These are phyloP conservation scores for Pulveroboletus sp. DNA, from an alignment of 768 basidiomycete genomes.

Conservation along the genomic window DNA sequence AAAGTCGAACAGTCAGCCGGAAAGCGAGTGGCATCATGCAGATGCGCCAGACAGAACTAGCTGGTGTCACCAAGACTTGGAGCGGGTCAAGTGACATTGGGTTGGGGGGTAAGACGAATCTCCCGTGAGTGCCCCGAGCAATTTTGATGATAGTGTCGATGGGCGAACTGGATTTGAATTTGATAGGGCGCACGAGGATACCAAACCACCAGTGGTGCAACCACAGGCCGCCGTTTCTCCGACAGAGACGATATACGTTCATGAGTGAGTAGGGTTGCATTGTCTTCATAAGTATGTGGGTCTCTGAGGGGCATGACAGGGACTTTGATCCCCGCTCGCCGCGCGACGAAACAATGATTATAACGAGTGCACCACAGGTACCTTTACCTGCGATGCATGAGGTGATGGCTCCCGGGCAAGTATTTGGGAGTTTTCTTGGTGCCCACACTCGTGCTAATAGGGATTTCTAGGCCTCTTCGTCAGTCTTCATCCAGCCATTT, in stretches of 20 bases:
- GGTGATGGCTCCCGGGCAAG: slow-evolving; percentile 26
- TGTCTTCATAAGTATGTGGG: not conserved
- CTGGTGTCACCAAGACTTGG: slow-evolving; percentile 32
- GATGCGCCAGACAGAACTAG: slow-evolving; percentile 26
- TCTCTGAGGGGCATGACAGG: slow-evolving; percentile 7
- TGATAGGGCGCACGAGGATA: slow-evolving; percentile 23
- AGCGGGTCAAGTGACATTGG: slow-evolving; percentile 24
- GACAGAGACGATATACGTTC: slow-evolving; percentile 27
- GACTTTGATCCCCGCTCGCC: slow-evolving; percentile 29
- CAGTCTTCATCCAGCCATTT: slow-evolving; percentile 15
- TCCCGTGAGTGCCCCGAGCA: slow-evolving; percentile 15
- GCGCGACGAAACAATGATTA: slow-evolving; percentile 25
- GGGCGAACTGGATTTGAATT: not conserved
- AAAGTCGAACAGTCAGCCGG: slow-evolving; percentile 24
- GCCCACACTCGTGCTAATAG: not conserved
- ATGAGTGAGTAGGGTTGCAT: slow-evolving; percentile 20
- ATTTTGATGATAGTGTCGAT: not conserved
- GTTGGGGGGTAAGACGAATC: slow-evolving; percentile 14
- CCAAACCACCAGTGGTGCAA: slow-evolving; percentile 9
- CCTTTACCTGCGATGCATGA: slow-evolving; percentile 34
- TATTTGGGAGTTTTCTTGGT: not conserved
- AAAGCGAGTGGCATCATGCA: slow-evolving; percentile 24
- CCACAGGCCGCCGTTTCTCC: slow-evolving; percentile 20
- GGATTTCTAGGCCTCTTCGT: slow-evolving; percentile 11
- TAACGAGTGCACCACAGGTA: slow-evolving; percentile 23